Base-by-base conservation (phyloP, 2,329 filamentous ascomycete genomes). In the Bertia moriformis region DNA sequence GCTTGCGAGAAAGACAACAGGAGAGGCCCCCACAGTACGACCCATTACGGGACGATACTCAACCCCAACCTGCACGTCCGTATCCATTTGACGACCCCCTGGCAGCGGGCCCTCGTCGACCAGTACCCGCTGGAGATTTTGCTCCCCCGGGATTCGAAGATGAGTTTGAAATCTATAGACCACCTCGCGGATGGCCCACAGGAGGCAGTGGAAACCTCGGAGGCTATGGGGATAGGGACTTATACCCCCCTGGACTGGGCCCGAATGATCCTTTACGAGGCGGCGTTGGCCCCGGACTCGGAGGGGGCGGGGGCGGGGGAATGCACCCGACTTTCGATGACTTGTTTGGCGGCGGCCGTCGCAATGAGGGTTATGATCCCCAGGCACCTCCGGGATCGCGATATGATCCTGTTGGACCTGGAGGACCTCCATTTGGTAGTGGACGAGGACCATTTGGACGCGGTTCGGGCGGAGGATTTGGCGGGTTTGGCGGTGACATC, bases 251-350 rank as follows among this genome's bases (percentile, higher is more conserved):
- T 18, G 32, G 32, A 7, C 32, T 35, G 10, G 32, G 32, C 17
- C 32, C 32, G 10, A 35, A 35, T 18, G 32, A 35, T 35, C 32
- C 32, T 12, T 7, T 35, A 14, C 32, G 32, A 17, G 32, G 32
- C 10, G 15, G 10, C 32, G 15, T 35, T 12, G 32, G 32, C 10
- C 32, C 32, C 17, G 32, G 32, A 10, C 15, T 35, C 15, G 32
- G 32, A 35, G 10, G 10, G 15, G 72, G 74, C 13, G 71, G 77
- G 15, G 10, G 10, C 10, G 72, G 74, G 12, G 71, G 77, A 15
- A 98, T 98, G 91, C 84, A 95, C 58, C 91, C 91, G 1, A 93
- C 88, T 0, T 91, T 94, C 54, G 86, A 94, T 49, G 88, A 96
- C 52, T 86, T 85, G 4, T 59, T 95, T 37, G 94, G 94, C 53